Conservation (phyloP, 495 filamentous ascomycete genomes). For the Trichocladium antarcticum region DNA sequence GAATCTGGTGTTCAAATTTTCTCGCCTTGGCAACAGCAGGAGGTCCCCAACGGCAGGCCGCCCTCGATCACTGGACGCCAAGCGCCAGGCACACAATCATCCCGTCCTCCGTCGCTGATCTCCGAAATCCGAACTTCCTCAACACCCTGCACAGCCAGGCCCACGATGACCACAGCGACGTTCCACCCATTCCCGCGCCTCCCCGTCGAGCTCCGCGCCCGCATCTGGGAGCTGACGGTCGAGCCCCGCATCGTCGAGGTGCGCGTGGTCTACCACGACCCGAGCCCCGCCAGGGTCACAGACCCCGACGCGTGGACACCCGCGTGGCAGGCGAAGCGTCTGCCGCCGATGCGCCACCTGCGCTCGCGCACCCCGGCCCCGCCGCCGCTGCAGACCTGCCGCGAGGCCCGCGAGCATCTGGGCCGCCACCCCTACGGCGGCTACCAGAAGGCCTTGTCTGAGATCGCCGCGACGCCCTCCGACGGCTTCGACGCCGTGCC, state of each 20-base stretch:
- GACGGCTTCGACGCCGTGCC: background rate
- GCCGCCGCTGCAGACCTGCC: constrained; percentile 18
- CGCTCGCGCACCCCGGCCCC: constrained; percentile 18
- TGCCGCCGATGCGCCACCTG: background rate
- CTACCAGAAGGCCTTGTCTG: constrained; percentile 11
- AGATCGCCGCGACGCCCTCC: constrained; percentile 2
- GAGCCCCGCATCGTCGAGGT: constrained; percentile 17
- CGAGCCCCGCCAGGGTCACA: background rate
- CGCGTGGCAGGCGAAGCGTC: background rate
- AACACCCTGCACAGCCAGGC: background rate
- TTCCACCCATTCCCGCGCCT: constrained; percentile 15
- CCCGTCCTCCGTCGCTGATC: no score
- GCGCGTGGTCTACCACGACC: constrained; percentile 5
- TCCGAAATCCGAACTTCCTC: no score
- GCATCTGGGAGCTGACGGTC: constrained; percentile 17
- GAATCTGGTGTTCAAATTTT: no score
- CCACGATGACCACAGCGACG: background rate
- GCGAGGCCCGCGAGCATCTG: constrained; percentile 13
- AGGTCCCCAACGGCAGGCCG: no score
- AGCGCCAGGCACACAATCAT: no score
- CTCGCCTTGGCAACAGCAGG: no score
- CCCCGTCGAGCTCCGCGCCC: constrained; percentile 15
- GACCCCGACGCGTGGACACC: background rate
- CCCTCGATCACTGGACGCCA: no score
- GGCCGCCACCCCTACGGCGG: background rate